These are phyloP conservation scores for Plasmodium ovale DNA, from an alignment of 169 alveolate genomes.

Conservation along the genomic window DNA sequence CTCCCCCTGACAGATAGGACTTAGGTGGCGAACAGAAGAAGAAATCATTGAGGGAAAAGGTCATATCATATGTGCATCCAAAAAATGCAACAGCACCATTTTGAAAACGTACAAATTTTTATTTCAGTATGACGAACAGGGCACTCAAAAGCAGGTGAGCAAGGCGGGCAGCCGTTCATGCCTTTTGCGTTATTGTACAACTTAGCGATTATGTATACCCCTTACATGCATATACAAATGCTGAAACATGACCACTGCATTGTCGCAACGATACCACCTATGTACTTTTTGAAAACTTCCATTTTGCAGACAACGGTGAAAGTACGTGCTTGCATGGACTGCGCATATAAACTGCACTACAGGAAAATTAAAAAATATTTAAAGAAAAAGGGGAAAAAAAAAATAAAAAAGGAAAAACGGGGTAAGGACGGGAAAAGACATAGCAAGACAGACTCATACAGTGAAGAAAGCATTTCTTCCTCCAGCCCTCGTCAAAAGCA, in stretches of 20 bases:
- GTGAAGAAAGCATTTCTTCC: conserved; percentile 10
- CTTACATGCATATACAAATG: background rate
- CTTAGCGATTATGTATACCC: background rate
- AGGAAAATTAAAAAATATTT: conserved; percentile 57
- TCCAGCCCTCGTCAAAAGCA: background rate
- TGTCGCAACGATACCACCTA: too few relatives aligned
- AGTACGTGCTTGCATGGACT: conserved; percentile 64
- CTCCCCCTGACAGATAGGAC: conserved; percentile 50
- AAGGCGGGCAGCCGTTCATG: too few relatives aligned
- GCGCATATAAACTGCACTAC: conserved; percentile 55
- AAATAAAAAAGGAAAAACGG: background rate
- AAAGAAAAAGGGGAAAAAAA: conserved; percentile 34
- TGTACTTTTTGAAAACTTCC: too few relatives aligned
- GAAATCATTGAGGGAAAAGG: conserved; percentile 70
- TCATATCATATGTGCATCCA: conserved; percentile 51
- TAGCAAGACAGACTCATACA: background rate
- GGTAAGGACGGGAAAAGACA: background rate
- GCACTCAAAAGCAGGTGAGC: conserved; percentile 27
- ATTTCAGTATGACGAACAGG: conserved; percentile 42
- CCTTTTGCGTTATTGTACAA: background rate
- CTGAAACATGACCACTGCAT: too few relatives aligned
- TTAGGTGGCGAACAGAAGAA: conserved; percentile 76
- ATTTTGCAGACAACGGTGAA: conserved; percentile 49
- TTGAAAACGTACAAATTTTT: conserved; percentile 52
- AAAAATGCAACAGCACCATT: conserved; percentile 44